Evolutionary conservation across 2,329 filamentous ascomycete species (phyloP), one percentile per base, ranked within the genome.

Genomic region (Talaromyces marneffei): DNA sequence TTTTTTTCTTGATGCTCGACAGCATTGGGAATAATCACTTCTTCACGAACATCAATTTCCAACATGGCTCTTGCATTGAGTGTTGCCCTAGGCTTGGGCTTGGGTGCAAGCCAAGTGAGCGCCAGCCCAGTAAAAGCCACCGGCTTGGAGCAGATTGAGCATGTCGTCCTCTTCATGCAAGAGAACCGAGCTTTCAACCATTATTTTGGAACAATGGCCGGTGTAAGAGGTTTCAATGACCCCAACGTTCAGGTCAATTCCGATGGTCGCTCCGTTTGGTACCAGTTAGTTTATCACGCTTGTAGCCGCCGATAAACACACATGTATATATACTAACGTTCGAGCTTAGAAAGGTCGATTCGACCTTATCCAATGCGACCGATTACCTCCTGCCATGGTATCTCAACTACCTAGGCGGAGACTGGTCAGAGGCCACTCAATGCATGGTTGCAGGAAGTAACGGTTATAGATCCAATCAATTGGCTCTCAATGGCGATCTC

Each of bases 111-210:
- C 16, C 66, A 55, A 14, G 62, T 56, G 25, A 8, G 46, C n/a
- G 59, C 31, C 18, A 60, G 48, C n/a, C 46, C 65, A 25, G 53
- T 40, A 10, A 3, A 54, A 9, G 20, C 50, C 31, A 25, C 42
- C 18, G 57, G 57, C 6, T 71, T 82, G 35, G 75, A 74, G 27
- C 81, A 83, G 61, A 81, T 84, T 61, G 76, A 84, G 25, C 82
- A 85, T 80, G 81, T 84, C 29, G 77, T 84, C 10, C 77, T 84
- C 10, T 84, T 84, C 70, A 84, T 84, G 82, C 82, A 83, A 66
- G 80, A 80, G 64, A 80, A 79, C 60, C 69, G 78, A 44, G 72
- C 74, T 33, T 77, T 72, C 66, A 74, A 77, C 53, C 71, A 67
- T 37, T 83, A 83, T 65, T 83, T 82, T 68, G 81, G 81, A 10